Conservation (phyloP, 108 stramenopile genomes). For the Skeletonema costatum region DNA sequence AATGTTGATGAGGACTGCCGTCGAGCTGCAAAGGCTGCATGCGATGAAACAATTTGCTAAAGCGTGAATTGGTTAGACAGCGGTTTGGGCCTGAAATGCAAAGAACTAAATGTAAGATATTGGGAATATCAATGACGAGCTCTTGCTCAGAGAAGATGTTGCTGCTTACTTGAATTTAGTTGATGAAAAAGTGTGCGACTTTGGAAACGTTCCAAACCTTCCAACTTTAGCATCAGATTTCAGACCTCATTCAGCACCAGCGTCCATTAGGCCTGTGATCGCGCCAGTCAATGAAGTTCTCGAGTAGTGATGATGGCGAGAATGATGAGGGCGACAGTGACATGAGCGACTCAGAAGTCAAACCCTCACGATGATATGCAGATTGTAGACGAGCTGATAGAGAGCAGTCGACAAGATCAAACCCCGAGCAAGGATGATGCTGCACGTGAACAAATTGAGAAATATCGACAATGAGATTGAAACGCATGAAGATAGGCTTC, state of each 20-base stretch:
- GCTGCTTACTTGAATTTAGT: slow-evolving; percentile 59
- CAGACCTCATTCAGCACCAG: not conserved
- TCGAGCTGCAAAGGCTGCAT: slow-evolving; percentile 85
- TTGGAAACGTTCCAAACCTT: slow-evolving; percentile 7
- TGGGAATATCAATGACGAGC: slow-evolving; percentile 52
- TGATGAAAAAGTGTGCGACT: slow-evolving; percentile 41
- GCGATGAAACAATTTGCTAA: slow-evolving; percentile 60
- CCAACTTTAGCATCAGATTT: not conserved
- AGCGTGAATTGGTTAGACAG: slow-evolving; percentile 68
- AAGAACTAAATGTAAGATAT: slow-evolving; percentile 57
- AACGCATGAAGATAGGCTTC: slow-evolving; percentile 67
- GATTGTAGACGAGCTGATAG: slow-evolving; percentile 81
- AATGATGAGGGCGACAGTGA: slow-evolving; percentile 44
- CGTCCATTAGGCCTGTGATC: not conserved
- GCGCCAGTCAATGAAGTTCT: slow-evolving; percentile 49
- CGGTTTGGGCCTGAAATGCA: slow-evolving; percentile 56
- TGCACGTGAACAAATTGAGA: slow-evolving; percentile 60
- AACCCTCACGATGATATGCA: slow-evolving; percentile 86
- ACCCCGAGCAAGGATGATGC: slow-evolving; percentile 68
- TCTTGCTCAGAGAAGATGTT: slow-evolving; percentile 65
- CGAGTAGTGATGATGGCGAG: slow-evolving; percentile 66
- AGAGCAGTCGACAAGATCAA: slow-evolving; percentile 77
- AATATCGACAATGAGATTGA: slow-evolving; percentile 76
- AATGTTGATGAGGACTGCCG: slow-evolving; percentile 86
- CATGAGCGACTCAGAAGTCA: slow-evolving; percentile 15